Base-by-base conservation (phyloP, 2,329 filamentous ascomycete genomes). In the Claviceps paspali region DNA sequence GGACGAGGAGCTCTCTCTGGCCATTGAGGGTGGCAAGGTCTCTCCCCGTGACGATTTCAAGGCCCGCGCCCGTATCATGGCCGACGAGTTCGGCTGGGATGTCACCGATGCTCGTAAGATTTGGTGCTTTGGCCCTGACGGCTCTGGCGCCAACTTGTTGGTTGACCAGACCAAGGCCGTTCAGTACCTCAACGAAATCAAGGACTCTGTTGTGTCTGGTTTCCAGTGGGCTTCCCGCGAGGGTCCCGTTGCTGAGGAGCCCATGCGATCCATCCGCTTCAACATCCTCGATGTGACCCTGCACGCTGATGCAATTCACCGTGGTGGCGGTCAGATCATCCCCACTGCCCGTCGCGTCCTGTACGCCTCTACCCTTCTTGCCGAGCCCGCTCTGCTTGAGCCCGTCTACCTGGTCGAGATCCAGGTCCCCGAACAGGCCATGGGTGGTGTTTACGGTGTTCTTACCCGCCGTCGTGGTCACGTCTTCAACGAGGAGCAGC, bases 131-230 rank as follows among this genome's bases (percentile, higher is more conserved):
- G 91, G 91, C 67, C 91, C 91, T 55, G 91, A 98, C 67, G 93
- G 86, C 63, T 91, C 73, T 59, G 91, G 91, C 65, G 81, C 91
- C 76, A 98, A 98, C 79, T 71, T 98, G 76, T 73, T 98, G 54
- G 79, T 98, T 60, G 91, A 98, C 70, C 91, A 96, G 81, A 95
- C 88, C 76, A 98, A 96, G 84, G 91, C 91, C 54, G 91, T 98
- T 51, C 91, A 98, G 75, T 98, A 96, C 80, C 77, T 98, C 60
- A 91, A 85, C 73, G 91, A 98, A 83, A 98, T 98, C 79, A 98
- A 98, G 83, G 91, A 98, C 62, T 96, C 88, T 44, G 81, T 96
- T 53, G 87, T 96, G 60, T 96, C 91, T 52, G 91, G 91, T 79
- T 98, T 98, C 86, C 91, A 98, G 70, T 98, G 91, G 91, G 91